Evolutionary conservation across 2,329 filamentous ascomycete species (phyloP).

Genomic region (Phialemoniopsis sp.): DNA sequence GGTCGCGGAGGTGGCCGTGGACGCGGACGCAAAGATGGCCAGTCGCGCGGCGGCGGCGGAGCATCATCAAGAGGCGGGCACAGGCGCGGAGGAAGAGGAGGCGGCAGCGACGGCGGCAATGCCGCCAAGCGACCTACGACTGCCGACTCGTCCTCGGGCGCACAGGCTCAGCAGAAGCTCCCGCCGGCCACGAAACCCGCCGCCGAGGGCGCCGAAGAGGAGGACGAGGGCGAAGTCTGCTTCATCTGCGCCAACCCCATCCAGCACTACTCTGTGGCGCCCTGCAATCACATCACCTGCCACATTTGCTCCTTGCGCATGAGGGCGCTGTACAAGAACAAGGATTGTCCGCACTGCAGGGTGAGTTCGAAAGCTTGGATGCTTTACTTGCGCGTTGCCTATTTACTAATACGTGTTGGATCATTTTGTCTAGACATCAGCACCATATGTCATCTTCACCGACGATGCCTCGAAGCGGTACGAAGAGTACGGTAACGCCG

Average conservation of each 20-base stretch:
- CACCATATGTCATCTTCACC: constrained; percentile 85
- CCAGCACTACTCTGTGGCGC: constrained; percentile 80
- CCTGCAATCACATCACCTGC: constrained; percentile 94
- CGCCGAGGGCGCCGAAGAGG: constrained; percentile 34
- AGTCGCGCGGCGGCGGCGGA: constrained; percentile 28
- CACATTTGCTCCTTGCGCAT: constrained; percentile 92
- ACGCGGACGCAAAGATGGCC: constrained; percentile 20
- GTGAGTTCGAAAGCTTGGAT: constrained; percentile 42
- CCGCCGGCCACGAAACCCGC: constrained; percentile 10
- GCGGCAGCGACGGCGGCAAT: constrained; percentile 11
- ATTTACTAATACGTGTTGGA: not conserved
- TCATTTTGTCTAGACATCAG: constrained; percentile 47
- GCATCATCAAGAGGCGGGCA: constrained; percentile 25
- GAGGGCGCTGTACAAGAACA: constrained; percentile 92
- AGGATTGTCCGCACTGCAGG: constrained; percentile 93
- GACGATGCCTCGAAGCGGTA: constrained; percentile 78
- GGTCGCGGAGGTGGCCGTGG: constrained; percentile 35
- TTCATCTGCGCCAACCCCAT: constrained; percentile 96
- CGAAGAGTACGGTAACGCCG: constrained; percentile 71
- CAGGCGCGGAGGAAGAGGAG: constrained; percentile 8
- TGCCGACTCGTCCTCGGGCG: constrained; percentile 3
- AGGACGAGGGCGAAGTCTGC: constrained; percentile 77
- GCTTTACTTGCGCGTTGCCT: not conserved
- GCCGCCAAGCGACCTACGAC: constrained; percentile 2
- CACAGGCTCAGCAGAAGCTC: constrained; percentile 3